These are phyloP conservation scores for Cryphonectria parasitica DNA, from an alignment of 2,329 filamentous ascomycete genomes.

Conservation along the genomic window DNA sequence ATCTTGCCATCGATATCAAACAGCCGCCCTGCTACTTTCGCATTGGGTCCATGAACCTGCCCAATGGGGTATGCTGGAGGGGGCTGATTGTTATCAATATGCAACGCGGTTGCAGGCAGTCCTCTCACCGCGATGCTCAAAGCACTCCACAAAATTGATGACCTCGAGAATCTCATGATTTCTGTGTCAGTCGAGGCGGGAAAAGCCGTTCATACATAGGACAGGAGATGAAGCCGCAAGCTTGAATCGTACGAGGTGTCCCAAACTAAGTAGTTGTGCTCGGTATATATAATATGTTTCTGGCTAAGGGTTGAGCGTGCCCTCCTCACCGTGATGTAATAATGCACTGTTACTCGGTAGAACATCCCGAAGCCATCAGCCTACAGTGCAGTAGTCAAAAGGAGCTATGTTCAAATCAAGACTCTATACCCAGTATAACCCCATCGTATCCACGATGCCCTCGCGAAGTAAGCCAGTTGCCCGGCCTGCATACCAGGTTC, in stretches of 20 bases:
- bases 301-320: not conserved
- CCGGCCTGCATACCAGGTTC: slow-evolving; percentile 20
- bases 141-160: slow-evolving; percentile 5
- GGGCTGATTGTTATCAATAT: slow-evolving; percentile 21
- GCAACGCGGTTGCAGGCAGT: slow-evolving; percentile 9
- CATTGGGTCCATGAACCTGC: slow-evolving; percentile 12
- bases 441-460: slow-evolving; percentile 6
- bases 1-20: slow-evolving; percentile 21
- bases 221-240: not conserved
- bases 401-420: not conserved
- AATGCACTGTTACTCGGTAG: not conserved
- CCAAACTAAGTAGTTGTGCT: not conserved
- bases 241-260: not conserved
- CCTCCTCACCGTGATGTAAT: not conserved
- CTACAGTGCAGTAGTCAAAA: slow-evolving; percentile 3
- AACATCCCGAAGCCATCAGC: not conserved
- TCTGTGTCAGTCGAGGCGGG: not conserved
- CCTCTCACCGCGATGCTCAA: not conserved
- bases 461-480: slow-evolving; percentile 6
- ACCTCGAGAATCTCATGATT: slow-evolving; percentile 19
- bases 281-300: not conserved
- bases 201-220: not conserved
- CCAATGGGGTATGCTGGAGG: slow-evolving; percentile 23
- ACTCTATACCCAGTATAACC: slow-evolving; percentile 5
- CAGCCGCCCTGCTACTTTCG: slow-evolving; percentile 24